Base-by-base conservation (phyloP, 352 stramenopile genomes). In the Aphanomyces astaci region DNA sequence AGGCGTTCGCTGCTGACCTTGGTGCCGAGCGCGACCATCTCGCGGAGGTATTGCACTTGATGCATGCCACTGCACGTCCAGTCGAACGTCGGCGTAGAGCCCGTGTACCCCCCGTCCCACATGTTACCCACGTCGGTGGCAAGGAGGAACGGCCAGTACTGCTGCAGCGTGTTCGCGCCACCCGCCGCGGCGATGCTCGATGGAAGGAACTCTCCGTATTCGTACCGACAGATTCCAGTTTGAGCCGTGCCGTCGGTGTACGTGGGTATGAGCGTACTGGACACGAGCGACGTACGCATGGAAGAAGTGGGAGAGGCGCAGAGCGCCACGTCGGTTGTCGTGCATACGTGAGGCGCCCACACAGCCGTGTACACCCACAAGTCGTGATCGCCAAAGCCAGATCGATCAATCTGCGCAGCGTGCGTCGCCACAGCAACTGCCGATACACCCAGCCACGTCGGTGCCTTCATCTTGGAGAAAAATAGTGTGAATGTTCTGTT, bases 21-120 rank as follows among this genome's bases (percentile, higher is more conserved):
- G 10, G 48, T 55, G n/a, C n/a, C 27, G 22, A 55, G 48, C 48
- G 10, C 54, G 15, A 48, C 33, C 9, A 63, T 46, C 19, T 43
- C 36, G 4, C 28, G 5, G 10, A 63, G 31, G 33, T 63, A 63
- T 25, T 30, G 22, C 13, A 19, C 54, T 46, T 63, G 54, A 22
- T 63, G 54, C 31, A 63, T 43, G 19, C 54, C 54, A 11, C 54
- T 31, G 24, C 54, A 63, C 15, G 54, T 63, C 54, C 54, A 63
- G 17, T 43, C 24, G 54, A 30, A 63, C 31, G 30, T 22, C 13
- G 54, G 54, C 30, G 54, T 63, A 7, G 25, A 48, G 28, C 54
- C 54, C 13, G 19, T 19, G 17, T 48, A 49, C 11, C 3, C 54
- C 13, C 54, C 54, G 13, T 22, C 19, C 54, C 54, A 63, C 4